A percentile compares a stretch with the other conserved stretches of the same genome.
phyloP scores from a whole-genome alignment of 2,329 filamentous ascomycete species.

The Nannizzia gypsea region DNA sequence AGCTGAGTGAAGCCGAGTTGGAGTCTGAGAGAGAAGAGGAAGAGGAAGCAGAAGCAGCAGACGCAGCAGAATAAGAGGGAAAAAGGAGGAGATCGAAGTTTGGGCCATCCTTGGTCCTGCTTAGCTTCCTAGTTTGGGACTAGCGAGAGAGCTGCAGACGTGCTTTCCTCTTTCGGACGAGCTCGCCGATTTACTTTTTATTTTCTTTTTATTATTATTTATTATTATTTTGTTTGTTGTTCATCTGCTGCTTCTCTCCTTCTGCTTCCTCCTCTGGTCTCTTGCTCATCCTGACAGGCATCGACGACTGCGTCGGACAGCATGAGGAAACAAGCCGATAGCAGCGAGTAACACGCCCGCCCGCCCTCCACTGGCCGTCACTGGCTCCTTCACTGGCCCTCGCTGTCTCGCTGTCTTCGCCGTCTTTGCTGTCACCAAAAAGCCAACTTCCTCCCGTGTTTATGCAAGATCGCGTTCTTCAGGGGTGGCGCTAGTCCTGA shows the following conservation, averaged over 20 bases:
- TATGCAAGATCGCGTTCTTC: not conserved
- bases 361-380: no score
- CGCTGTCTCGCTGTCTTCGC: no score
- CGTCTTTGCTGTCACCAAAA: no score
- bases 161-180: not conserved
- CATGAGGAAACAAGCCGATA: no score
- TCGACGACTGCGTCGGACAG: no score
- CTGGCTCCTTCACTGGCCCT: no score
- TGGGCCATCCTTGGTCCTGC: constrained; percentile 1
- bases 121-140: constrained; percentile 2
- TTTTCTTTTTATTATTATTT: not conserved
- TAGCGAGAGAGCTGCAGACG: not conserved
- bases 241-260: not conserved
- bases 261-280: no score
- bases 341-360: no score
- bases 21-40: not conserved
- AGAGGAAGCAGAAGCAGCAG: not conserved
- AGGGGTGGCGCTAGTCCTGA: not conserved
- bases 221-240: not conserved
- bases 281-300: no score
- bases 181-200: not conserved
- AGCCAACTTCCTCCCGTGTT: no score
- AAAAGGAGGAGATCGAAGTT: not conserved
- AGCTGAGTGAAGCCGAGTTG: not conserved
- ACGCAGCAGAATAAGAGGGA: constrained; percentile 4